Percentiles rank a stretch among this genome's conserved stretches.
Conservation (phyloP, 495 filamentous ascomycete species). For the Penicillium pulvis region DNA sequence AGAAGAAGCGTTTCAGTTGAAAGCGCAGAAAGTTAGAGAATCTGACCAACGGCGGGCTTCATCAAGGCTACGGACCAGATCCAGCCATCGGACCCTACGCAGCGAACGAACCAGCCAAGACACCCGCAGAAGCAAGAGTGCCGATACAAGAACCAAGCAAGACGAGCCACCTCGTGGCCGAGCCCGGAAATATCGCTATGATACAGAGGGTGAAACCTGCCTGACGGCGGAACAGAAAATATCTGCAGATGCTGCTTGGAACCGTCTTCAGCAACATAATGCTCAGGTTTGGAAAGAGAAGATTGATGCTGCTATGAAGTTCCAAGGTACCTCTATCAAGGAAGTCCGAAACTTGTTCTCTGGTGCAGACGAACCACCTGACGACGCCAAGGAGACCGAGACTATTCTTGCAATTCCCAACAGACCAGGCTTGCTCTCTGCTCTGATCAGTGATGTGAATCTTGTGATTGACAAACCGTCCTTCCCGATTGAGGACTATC, state of each 20-base stretch:
- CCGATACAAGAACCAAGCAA: slow-evolving; percentile 43
- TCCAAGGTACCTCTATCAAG: slow-evolving; percentile 71
- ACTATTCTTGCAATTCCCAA: slow-evolving; percentile 84
- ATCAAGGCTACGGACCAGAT: slow-evolving; percentile 55
- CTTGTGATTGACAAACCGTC: slow-evolving; percentile 90
- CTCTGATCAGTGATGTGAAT: slow-evolving; percentile 81
- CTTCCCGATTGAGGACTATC: slow-evolving; percentile 78
- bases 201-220: slow-evolving; percentile 70
- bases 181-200: slow-evolving; percentile 67
- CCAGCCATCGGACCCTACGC: slow-evolving; percentile 47
- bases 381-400: slow-evolving; percentile 80
- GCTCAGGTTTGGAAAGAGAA: slow-evolving; percentile 90
- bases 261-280: slow-evolving; percentile 76
- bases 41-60: slow-evolving; percentile 55
- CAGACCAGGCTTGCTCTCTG: slow-evolving; percentile 79
- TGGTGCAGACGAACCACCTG: slow-evolving; percentile 77
- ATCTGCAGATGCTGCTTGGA: slow-evolving; percentile 70
- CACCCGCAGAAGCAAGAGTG: slow-evolving; percentile 56
- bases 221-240: slow-evolving; percentile 70
- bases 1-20: slow-evolving; percentile 86
- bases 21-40: slow-evolving; percentile 79
- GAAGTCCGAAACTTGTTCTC: slow-evolving; percentile 81
- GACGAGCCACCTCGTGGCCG: slow-evolving; percentile 31
- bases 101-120: slow-evolving; percentile 49
- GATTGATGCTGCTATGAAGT: slow-evolving; percentile 73